Conservation (phyloP, 805 yeast species). For the Metschnikowia lunata region DNA sequence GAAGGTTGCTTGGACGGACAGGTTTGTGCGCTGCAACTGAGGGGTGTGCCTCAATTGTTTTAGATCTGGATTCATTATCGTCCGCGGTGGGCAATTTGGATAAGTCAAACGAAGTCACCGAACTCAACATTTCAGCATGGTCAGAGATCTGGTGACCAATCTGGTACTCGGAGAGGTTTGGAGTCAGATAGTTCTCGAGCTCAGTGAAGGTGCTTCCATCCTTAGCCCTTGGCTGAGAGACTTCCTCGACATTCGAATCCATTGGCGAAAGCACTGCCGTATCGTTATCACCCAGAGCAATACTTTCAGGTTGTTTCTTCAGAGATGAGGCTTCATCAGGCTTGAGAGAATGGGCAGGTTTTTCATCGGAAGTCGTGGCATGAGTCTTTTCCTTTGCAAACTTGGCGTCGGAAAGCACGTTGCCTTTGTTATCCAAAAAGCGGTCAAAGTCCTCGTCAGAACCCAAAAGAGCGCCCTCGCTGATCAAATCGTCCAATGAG, state of each 20-base stretch:
- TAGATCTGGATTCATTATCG: slow-evolving; percentile 15
- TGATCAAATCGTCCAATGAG: slow-evolving; percentile 47
- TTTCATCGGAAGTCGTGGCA: background rate
- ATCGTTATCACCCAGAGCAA: background rate
- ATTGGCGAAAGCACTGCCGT: slow-evolving; percentile 5
- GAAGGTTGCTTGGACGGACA: slow-evolving; percentile 7
- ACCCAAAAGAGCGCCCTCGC: slow-evolving; percentile 43
- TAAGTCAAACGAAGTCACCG: slow-evolving; percentile 35
- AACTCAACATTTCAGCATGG: slow-evolving; percentile 33
- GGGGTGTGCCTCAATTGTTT: slow-evolving; percentile 10
- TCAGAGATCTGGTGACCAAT: slow-evolving; percentile 35
- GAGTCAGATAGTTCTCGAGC: slow-evolving; percentile 32
- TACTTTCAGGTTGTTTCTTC: background rate
- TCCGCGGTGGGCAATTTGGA: slow-evolving; percentile 18
- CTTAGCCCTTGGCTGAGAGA: background rate
- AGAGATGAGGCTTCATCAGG: slow-evolving; percentile 1
- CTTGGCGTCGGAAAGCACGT: slow-evolving; percentile 45
- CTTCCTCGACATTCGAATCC: background rate
- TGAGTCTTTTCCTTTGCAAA: slow-evolving; percentile 13
- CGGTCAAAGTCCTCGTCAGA: slow-evolving; percentile 51
- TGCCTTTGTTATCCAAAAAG: slow-evolving; percentile 51
- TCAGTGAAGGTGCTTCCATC: slow-evolving; percentile 1
- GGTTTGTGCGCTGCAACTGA: slow-evolving; percentile 5
- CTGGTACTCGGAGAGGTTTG: slow-evolving; percentile 43
- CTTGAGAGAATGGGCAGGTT: background rate